Base-by-base conservation (phyloP, 2,329 filamentous ascomycete species). In the Beauveria bassiana region DNA sequence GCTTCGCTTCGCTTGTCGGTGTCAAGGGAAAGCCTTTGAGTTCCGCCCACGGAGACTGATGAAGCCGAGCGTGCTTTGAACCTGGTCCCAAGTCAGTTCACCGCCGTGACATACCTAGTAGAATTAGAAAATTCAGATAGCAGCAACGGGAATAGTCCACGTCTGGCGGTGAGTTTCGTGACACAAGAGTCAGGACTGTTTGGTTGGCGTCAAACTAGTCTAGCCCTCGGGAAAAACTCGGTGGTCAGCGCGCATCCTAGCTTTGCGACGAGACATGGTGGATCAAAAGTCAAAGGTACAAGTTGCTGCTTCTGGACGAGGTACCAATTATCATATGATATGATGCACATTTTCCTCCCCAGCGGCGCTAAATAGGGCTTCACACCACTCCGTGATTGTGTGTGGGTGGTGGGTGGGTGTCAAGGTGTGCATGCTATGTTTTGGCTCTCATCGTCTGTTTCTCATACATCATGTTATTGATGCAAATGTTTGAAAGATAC, bases 181-280 rank as follows among this genome's bases (percentile, higher is more conserved):
- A 60, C 16, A 34, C 38, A 60, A 38, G 26, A 50, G 47, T 42
- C 40, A 26, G 47, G 42, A 24, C 16, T 14, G 10, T 14, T 12
- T 59, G 57, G 52, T 59, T 46, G 49, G 24, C 43, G 56, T 8
- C 40, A 53, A 28, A 6, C 54, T 26, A 46, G 16, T 9, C 50
- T 8, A 46, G 14, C 6, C n/a, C 10, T 61, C 59, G 59, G 59
- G 53, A 34, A 57, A 61, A 61, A 45, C 59, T 61, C 59, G 59
- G 59, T 50, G 46, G 52, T 28, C 28, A 31, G 38, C 20, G 24
- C 34, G 16, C n/a, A 5, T 43, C 43, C 12, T 9, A 18, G 20
- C 34, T 28, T 24, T 34, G 43, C 6, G 43, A 47, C 26, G 42
- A 38, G 26, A 22, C 22, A 31, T 18, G 31, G 16, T 28, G 22